Evolutionary conservation across 2,329 filamentous ascomycete species (phyloP), one percentile per base, ranked within the genome.

Genomic region (Colletotrichum agaves): DNA sequence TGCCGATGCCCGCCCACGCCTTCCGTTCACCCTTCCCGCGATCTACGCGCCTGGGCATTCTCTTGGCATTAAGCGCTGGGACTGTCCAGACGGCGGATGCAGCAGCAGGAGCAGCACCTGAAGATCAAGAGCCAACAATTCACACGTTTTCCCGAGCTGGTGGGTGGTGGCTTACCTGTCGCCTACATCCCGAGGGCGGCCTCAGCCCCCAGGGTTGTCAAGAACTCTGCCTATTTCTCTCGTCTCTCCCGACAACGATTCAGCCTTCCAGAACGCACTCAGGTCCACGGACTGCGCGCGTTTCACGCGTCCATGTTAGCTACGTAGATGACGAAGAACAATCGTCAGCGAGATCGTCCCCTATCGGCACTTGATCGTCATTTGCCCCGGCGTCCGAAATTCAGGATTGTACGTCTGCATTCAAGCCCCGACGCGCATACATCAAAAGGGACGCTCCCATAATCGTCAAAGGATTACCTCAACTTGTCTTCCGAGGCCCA

Each of bases 21-120:
- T 23, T 47, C 46, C 57, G 4, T 52, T 46, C 17, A 21, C 27
- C 47, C 58, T 33, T 66, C 44, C 60, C 64, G 52, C 64, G 43
- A 57, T 66, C 58, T 57, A 63, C 58, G 64, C 64, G 64, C 61
- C 64, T 64, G 64, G 64, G 64, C 64, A 55, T 59, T 64, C 47
- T 61, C 61, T 67, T 67, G 64, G 64, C 64, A 53, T 37, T 33
- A 57, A n/a, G 4, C 47, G 57, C 62, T 37, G 47, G 57, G 57
- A 7, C 47, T 39, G 47, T 65, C 39, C 35, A 37, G 35, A 37
- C 27, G 27, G 27, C 27, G 8, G 27, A 5, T 7, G 27, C 27
- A 27, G 27, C 27, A 27, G 27, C 27, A 27, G 4, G 4, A 27
- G 5, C 23, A 6, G 23, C 4, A 27, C 27, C 6, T 27, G 27